These are phyloP conservation scores for Geosmithia flava DNA, from an alignment of 2,329 filamentous ascomycete species.

Conservation along the genomic window DNA sequence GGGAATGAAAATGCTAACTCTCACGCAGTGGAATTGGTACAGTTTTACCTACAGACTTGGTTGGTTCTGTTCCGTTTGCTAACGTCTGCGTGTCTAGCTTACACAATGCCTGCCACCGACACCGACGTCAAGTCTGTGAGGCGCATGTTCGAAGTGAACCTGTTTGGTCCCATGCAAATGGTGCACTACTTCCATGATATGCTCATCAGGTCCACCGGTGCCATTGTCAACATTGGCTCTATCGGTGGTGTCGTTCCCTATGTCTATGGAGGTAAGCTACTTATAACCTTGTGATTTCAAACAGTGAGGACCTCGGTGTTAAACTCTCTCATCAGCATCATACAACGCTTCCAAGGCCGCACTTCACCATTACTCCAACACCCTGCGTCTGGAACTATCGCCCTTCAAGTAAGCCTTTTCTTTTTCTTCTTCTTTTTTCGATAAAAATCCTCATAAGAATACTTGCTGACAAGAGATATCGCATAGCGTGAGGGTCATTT, in stretches of 20 bases:
- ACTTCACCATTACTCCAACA: conserved; percentile 9
- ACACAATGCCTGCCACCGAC: conserved; percentile 15
- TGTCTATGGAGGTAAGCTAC: conserved; percentile 5
- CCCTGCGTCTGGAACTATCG: conserved; percentile 9
- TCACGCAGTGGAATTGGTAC: neutral
- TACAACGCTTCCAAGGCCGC: conserved; percentile 12
- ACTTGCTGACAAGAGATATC: neutral
- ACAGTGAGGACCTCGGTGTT: neutral
- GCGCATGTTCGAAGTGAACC: conserved; percentile 27
- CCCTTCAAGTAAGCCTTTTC: conserved; percentile 8
- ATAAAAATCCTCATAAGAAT: too few relatives aligned
- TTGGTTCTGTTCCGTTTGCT: neutral
- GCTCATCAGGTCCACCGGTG: conserved; percentile 9
- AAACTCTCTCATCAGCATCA: conserved; percentile 1
- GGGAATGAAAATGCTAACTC: neutral
- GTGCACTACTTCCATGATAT: conserved; percentile 8
- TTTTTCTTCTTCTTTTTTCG: too few relatives aligned
- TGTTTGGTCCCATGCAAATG: conserved; percentile 19
- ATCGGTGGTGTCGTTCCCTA: conserved; percentile 9
- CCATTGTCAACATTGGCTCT: conserved; percentile 12
- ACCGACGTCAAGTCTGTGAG: conserved; percentile 16
- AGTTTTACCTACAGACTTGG: neutral
- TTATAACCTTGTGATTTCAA: neutral
- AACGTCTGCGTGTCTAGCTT: neutral
- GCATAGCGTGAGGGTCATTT: neutral